Evolutionary conservation across 805 yeast genomes (phyloP).

Genomic region (Candida germanica): DNA sequence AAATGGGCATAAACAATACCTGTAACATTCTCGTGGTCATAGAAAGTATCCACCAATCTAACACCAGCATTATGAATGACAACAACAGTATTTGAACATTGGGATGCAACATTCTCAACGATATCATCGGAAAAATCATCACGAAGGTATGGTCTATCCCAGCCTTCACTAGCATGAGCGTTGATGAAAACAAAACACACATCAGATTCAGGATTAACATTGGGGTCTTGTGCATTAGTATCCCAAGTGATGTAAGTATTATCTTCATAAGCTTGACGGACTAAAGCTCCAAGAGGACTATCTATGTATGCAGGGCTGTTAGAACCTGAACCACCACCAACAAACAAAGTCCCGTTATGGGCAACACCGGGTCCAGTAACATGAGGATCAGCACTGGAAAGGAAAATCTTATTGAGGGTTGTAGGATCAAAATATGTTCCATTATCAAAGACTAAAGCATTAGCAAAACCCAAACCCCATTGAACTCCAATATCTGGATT

Average conservation of each 20-base stretch:
- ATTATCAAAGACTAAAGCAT: background rate
- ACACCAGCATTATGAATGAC: constrained; percentile 61
- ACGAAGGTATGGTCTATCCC: constrained; percentile 50
- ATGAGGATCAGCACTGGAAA: background rate
- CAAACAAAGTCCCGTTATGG: background rate
- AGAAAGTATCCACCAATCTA: constrained; percentile 53
- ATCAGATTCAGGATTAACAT: constrained; percentile 51
- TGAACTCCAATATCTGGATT: background rate
- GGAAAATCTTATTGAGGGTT: background rate
- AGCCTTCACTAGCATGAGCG: constrained; percentile 57
- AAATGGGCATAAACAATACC: constrained; percentile 56
- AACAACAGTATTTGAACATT: constrained; percentile 54
- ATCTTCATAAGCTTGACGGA: constrained; percentile 1
- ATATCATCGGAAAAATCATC: constrained; percentile 55
- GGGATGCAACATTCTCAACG: constrained; percentile 45
- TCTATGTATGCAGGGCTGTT: background rate
- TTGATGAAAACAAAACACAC: constrained; percentile 59
- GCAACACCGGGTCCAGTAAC: background rate
- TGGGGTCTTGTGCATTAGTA: constrained; percentile 39
- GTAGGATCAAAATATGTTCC: background rate
- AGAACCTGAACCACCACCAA: background rate
- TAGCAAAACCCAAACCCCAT: background rate
- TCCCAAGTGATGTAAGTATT: constrained; percentile 34
- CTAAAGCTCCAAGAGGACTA: background rate
- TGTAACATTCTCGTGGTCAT: constrained; percentile 55